Evolutionary conservation across 345 rosid genomes (phyloP).

Genomic region (Aegle marmelos): DNA sequence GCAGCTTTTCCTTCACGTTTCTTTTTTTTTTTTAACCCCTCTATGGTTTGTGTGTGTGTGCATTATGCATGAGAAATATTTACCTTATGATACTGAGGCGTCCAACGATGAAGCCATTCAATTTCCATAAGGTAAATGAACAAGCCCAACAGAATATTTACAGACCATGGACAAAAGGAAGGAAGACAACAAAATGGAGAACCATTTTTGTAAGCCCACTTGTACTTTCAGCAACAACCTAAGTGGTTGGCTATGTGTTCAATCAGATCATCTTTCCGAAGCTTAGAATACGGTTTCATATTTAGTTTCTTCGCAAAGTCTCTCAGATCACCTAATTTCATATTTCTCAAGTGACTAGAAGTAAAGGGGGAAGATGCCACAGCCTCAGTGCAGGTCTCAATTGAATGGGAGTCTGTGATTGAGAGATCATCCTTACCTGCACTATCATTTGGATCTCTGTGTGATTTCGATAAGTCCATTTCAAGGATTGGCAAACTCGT

Average conservation of each 20-base stretch:
- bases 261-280: slow-evolving; percentile 45
- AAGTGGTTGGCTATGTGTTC: slow-evolving; percentile 29
- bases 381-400: slow-evolving; percentile 22
- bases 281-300: slow-evolving; percentile 40
- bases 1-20: not conserved
- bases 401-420: slow-evolving; percentile 5
- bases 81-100: not conserved
- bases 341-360: slow-evolving; percentile 29
- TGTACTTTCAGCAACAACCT: slow-evolving; percentile 17
- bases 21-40: too few species aligned
- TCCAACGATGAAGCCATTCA: slow-evolving; percentile 1
- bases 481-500: slow-evolving; percentile 10
- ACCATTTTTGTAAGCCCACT: slow-evolving; percentile 24
- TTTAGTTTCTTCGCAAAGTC: slow-evolving; percentile 51
- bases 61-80: not conserved
- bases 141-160: not conserved
- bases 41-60: not conserved
- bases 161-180: slow-evolving; percentile 1
- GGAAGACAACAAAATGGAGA: not conserved
- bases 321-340: slow-evolving; percentile 48
- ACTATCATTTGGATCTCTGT: slow-evolving; percentile 7
- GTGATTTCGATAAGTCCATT: slow-evolving; percentile 22
- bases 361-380: slow-evolving; percentile 7
- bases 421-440: slow-evolving; percentile 18
- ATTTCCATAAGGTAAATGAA: not conserved